These are phyloP conservation scores for Penicillium waksmanii DNA, from an alignment of 495 filamentous ascomycete genomes.

Conservation along the genomic window DNA sequence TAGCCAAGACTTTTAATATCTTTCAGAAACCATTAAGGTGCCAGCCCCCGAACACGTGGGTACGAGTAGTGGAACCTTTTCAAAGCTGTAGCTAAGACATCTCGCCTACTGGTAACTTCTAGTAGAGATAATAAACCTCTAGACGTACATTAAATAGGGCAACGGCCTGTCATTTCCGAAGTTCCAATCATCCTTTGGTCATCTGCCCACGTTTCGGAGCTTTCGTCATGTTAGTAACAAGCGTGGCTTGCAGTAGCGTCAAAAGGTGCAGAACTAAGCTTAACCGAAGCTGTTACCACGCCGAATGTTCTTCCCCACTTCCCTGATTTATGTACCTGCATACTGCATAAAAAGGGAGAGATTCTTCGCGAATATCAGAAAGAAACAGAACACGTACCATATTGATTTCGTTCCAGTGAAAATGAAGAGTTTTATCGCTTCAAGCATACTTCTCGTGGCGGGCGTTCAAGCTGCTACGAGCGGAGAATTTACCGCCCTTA, in stretches of 20 bases:
- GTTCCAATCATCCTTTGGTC: not conserved
- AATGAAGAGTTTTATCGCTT: not conserved
- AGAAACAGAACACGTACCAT: not conserved
- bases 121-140: not conserved
- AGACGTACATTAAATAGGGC: not conserved
- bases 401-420: not conserved
- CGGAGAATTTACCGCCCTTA: conserved; percentile 54
- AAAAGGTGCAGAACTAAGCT: not conserved
- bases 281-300: not conserved
- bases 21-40: not conserved
- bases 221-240: not conserved
- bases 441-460: not conserved
- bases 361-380: not conserved
- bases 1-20: not conserved
- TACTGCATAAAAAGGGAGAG: not conserved
- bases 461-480: conserved; percentile 19
- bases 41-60: not conserved
- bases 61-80: not conserved
- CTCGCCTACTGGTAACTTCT: not conserved
- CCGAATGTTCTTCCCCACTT: not conserved
- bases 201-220: not conserved
- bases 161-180: not conserved
- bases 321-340: not conserved
- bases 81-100: not conserved
- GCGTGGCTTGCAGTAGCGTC: conserved; percentile 2